Evolutionary conservation across 2,329 filamentous ascomycete species (phyloP).

Genomic region (Ophiostoma ulmi): DNA sequence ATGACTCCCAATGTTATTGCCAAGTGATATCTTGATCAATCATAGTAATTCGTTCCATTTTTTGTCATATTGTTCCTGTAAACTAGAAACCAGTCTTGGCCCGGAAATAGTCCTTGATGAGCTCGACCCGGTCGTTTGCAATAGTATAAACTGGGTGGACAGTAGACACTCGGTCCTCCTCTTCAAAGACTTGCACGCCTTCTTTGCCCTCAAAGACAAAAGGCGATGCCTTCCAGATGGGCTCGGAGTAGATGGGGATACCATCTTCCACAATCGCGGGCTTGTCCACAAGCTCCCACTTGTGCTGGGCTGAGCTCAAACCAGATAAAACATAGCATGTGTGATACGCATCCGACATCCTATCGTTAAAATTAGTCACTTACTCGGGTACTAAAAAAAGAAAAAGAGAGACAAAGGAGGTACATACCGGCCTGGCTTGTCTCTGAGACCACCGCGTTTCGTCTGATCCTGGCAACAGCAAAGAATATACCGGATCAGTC

Average conservation of each 20-base stretch:
- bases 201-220: constrained; percentile 46
- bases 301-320: constrained; percentile 74
- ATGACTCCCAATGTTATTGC: not conserved
- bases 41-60: no score
- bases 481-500: constrained; percentile 82
- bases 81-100: constrained; percentile 50
- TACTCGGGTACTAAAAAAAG: not conserved
- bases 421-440: constrained; percentile 85
- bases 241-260: constrained; percentile 10
- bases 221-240: constrained; percentile 43
- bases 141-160: constrained; percentile 85
- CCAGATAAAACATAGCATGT: constrained; percentile 87
- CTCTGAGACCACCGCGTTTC: constrained; percentile 72
- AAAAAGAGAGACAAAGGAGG: constrained; percentile 21
- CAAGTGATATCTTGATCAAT: not conserved
- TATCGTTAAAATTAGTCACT: constrained; percentile 33
- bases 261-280: constrained; percentile 29
- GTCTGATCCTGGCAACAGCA: constrained; percentile 75
- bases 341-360: constrained; percentile 81
- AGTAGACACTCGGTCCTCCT: constrained; percentile 62
- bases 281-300: constrained; percentile 44
- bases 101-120: constrained; percentile 60
- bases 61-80: not conserved
- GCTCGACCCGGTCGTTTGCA: constrained; percentile 62
- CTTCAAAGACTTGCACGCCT: constrained; percentile 61